Base-by-base conservation (phyloP, 2,329 filamentous ascomycete genomes). In the Arachnopeziza araneosa region DNA sequence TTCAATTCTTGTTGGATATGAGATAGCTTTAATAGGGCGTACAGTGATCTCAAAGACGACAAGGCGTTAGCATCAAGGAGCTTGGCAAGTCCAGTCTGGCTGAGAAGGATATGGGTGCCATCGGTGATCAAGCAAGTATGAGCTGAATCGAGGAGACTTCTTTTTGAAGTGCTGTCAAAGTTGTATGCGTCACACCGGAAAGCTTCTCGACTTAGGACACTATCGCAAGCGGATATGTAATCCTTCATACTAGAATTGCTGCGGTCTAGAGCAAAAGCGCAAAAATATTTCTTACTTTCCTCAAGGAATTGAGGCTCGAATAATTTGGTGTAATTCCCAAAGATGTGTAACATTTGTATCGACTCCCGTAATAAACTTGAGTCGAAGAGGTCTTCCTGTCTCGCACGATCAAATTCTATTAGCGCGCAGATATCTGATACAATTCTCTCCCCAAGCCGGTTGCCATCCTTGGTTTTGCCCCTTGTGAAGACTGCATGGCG, bases 261-360 rank as follows among this genome's bases (percentile, higher is more conserved):
- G 69, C 86, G 83, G 10, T 83, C 79, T 58, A 87, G 81, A 1
- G 88, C 89, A 78, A 92, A 95, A 4, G 83, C 78, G 24, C 77
- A 71, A 64, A 95, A 87, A 69, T 88, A 97, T 0, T 75, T 71
- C 57, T 84, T 80, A 0, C 93, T 95, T 6, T 82, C 74, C 9
- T 79, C 75, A 57, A 96, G 75, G 64, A 97, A 88, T 4, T 80
- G 77, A 3, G 88, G 86, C 74, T 98, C 95, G 67, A 99, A 96
- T 17, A 83, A 79, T 61, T 81, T 87, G 0, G 81, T 83, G 73
- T 98, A 99, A 2, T 93, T 84, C 57, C 87, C 85, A 52, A 97
- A 82, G n/a, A 92, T 84, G 67, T 96, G 87, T 63, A 98, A 82
- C 83, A 97, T 91, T 60, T 86, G 83, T 55, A 98, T 84, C 0